phyloP scores from a whole-genome alignment of 345 rosid species.

The Sonneratia caseolaris region DNA sequence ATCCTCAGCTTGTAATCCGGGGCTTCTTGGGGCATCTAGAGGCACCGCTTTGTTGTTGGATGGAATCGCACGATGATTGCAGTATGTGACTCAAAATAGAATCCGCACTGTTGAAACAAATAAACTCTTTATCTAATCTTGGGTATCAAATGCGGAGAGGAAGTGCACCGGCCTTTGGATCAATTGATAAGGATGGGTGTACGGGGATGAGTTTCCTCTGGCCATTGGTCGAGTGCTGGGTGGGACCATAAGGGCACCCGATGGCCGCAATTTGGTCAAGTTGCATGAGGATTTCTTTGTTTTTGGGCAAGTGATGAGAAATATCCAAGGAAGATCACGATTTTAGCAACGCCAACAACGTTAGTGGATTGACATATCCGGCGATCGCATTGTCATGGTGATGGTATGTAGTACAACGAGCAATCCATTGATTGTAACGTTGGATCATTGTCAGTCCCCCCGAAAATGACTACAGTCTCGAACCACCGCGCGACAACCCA shows the following conservation, averaged over 20 bases:
- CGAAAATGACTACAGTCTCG: not conserved
- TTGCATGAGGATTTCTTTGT: not conserved
- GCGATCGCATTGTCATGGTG: not conserved
- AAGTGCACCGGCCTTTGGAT: too few species aligned
- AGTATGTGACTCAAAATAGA: too few species aligned
- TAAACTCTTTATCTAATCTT: too few species aligned
- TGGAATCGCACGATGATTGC: too few species aligned
- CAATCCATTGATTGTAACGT: not conserved
- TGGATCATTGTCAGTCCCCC: not conserved
- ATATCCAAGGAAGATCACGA: not conserved
- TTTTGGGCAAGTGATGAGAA: not conserved
- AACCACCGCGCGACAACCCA: not conserved
- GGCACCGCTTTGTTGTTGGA: too few species aligned
- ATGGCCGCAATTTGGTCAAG: not conserved
- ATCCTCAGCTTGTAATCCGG: too few species aligned
- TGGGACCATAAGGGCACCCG: not conserved
- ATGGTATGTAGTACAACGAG: not conserved
- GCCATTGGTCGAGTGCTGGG: not conserved
- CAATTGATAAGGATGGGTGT: not conserved
- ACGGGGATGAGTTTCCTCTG: not conserved
- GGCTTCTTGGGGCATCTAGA: too few species aligned
- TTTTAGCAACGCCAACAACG: not conserved
- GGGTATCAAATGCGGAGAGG: too few species aligned
- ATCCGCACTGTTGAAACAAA: too few species aligned
- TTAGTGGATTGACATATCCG: not conserved